These are phyloP conservation scores for Backusella psychrophila DNA, from an alignment of 192 early-diverging fungal species.

Conservation along the genomic window DNA sequence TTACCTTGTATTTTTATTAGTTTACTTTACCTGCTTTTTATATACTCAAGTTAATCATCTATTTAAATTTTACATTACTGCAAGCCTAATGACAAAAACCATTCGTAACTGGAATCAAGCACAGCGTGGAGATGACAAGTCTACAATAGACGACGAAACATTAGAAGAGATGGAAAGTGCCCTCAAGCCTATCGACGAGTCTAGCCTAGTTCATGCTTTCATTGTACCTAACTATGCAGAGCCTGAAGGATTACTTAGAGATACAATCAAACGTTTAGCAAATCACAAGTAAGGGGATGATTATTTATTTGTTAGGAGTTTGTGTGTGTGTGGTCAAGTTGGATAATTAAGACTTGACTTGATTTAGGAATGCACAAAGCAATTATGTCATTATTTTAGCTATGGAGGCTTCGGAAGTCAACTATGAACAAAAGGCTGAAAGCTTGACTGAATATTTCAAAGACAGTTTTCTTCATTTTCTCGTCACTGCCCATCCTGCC, in stretches of 20 bases:
- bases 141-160: constrained; percentile 8
- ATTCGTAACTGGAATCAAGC: constrained; percentile 39
- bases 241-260: constrained; percentile 61
- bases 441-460: constrained; percentile 53
- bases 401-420: constrained; percentile 71
- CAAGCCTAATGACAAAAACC: constrained; percentile 37
- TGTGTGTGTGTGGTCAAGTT: constrained; percentile 3
- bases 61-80: constrained; percentile 48
- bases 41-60: constrained; percentile 46
- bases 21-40: constrained; percentile 43
- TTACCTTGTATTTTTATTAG: constrained; percentile 44
- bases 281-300: constrained; percentile 53
- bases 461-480: constrained; percentile 65
- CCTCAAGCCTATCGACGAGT: constrained; percentile 23
- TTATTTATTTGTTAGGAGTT: constrained; percentile 11
- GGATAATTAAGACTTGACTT: not conserved
- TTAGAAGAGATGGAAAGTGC: constrained; percentile 11
- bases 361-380: constrained; percentile 41
- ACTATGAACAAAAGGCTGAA: constrained; percentile 53
- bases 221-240: constrained; percentile 77
- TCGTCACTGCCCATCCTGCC: constrained; percentile 67
- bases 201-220: constrained; percentile 57
- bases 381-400: constrained; percentile 66
- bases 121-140: constrained; percentile 13
- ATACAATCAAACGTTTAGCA: constrained; percentile 69